Conservation (phyloP, 169 alveolate genomes). For the Plasmodium gaboni region DNA sequence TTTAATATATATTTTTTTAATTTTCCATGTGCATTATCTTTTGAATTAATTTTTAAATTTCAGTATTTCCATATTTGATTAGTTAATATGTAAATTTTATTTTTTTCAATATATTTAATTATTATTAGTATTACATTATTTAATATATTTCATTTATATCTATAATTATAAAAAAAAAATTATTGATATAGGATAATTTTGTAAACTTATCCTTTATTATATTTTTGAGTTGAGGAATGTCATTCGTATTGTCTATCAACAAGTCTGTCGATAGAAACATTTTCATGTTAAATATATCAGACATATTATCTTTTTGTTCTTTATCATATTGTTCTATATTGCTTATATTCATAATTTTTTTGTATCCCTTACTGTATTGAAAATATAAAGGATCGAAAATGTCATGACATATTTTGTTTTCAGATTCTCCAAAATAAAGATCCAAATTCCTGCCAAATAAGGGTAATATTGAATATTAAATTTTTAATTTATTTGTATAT, state of each 20-base stretch:
- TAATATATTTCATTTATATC: neutral
- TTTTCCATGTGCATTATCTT: neutral
- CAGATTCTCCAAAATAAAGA: constrained; percentile 44
- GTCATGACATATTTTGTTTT: constrained; percentile 21
- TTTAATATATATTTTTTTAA: no score
- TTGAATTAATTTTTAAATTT: no score
- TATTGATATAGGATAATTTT: constrained; percentile 19
- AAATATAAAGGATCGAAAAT: constrained; percentile 53
- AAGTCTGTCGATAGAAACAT: constrained; percentile 64
- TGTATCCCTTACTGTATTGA: constrained; percentile 23
- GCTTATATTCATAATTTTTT: neutral
- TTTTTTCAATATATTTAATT: no score
- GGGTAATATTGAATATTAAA: neutral
- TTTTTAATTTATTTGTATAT: no score
- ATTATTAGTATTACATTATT: no score
- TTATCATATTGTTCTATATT: constrained; percentile 6
- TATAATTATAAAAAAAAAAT: constrained; percentile 55
- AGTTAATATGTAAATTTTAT: no score
- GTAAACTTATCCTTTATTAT: constrained; percentile 47
- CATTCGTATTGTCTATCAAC: constrained; percentile 40
- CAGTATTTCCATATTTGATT: no score
- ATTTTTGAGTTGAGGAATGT: constrained; percentile 14
- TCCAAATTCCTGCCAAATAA: constrained; percentile 38
- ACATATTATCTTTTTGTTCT: neutral
- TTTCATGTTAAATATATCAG: constrained; percentile 5